Conservation (phyloP, 257 asterid genomes). For the Linderniella brevidens region DNA sequence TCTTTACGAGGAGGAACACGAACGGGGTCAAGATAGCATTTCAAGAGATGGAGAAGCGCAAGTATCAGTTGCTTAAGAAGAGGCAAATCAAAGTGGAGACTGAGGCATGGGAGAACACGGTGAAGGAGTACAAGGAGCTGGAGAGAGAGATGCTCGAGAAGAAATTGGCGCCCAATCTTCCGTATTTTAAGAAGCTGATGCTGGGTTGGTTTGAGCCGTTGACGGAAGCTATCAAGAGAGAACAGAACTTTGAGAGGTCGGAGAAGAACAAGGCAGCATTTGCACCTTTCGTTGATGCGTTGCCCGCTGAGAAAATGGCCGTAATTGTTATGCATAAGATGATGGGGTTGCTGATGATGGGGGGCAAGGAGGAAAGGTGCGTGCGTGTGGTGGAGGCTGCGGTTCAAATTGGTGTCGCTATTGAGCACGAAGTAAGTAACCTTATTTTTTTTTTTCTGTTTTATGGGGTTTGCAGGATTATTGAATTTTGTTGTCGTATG, state of each 20-base stretch:
- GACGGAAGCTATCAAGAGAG: conserved; percentile 60
- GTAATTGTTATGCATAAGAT: conserved; percentile 89
- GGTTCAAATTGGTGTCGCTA: conserved; percentile 61
- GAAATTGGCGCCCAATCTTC: conserved; percentile 82
- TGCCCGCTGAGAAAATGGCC: conserved; percentile 91
- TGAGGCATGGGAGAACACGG: conserved; percentile 91
- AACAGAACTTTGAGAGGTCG: conserved; percentile 40
- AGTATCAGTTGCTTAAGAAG: conserved; percentile 46
- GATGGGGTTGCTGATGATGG: conserved; percentile 87
- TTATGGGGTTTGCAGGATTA: neutral
- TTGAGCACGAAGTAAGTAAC: conserved; percentile 73
- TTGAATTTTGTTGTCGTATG: no score
- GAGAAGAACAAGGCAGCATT: conserved; percentile 49
- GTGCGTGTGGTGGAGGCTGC: conserved; percentile 92
- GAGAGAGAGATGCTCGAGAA: conserved; percentile 92
- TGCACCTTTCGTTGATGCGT: conserved; percentile 49
- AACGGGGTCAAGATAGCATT: conserved; percentile 42
- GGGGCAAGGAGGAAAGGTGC: conserved; percentile 57
- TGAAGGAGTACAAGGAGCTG: conserved; percentile 69
- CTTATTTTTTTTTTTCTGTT: neutral
- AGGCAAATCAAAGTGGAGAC: conserved; percentile 77
- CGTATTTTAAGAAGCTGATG: conserved; percentile 61
- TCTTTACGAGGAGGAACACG: conserved; percentile 28
- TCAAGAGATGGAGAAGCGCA: conserved; percentile 65
- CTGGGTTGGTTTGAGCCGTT: conserved; percentile 93